phyloP scores from a whole-genome alignment of 805 yeast species.

The Myxozyma nipponensis region DNA sequence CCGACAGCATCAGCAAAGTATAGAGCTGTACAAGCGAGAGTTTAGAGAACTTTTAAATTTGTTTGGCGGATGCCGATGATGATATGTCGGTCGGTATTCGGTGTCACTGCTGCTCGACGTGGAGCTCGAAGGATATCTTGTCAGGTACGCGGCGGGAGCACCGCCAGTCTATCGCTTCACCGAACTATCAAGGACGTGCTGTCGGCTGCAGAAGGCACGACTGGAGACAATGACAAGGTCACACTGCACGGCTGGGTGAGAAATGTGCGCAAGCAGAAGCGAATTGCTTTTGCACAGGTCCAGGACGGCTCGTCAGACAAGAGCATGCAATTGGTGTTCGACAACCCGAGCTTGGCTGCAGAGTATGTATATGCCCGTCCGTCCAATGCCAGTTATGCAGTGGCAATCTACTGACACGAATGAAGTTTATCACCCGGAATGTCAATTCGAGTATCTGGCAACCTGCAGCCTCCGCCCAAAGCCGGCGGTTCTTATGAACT shows the following conservation, averaged over 20 bases:
- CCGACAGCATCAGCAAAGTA: too few species aligned
- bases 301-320: constrained; percentile 67
- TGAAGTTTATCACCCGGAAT: constrained; percentile 32
- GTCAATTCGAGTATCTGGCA: constrained; percentile 14
- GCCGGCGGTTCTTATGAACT: constrained; percentile 44
- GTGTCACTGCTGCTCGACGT: too few species aligned
- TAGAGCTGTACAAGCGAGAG: too few species aligned
- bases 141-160: neutral
- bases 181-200: constrained; percentile 1
- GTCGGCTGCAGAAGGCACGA: neutral
- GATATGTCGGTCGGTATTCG: too few species aligned
- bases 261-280: constrained; percentile 67
- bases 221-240: constrained; percentile 35
- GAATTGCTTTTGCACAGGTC: constrained; percentile 73
- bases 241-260: constrained; percentile 70
- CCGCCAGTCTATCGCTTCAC: neutral
- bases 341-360: constrained; percentile 33
- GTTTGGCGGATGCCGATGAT: too few species aligned
- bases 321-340: constrained; percentile 51
- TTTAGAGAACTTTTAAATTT: too few species aligned
- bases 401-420: constrained; percentile 7
- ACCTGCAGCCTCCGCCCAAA: constrained; percentile 20
- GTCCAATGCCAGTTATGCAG: neutral
- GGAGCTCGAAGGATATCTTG: too few species aligned
- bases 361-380: constrained; percentile 20